Conservation (phyloP, 192 early-diverging fungal species). For the Chytriomyces sp. region DNA sequence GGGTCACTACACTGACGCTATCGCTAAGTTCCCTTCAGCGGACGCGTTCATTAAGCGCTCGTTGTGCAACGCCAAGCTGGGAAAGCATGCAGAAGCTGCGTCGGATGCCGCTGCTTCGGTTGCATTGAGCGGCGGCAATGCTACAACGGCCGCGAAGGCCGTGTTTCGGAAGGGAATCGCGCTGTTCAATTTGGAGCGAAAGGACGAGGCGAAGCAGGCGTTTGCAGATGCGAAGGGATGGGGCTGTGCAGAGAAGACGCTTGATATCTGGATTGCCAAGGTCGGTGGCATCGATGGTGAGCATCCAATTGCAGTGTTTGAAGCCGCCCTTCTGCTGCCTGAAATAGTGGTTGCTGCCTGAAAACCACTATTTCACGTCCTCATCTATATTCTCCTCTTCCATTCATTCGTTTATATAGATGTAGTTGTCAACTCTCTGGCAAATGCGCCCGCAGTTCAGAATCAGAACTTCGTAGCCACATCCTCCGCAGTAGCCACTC, state of each 20-base stretch:
- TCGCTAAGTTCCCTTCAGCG: constrained; percentile 61
- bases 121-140: background rate
- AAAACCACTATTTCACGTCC: no score
- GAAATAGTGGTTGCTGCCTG: no score
- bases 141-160: background rate
- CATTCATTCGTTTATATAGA: background rate
- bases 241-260: constrained; percentile 22
- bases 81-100: constrained; percentile 59
- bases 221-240: constrained; percentile 45
- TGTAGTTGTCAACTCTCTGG: background rate
- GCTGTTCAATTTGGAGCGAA: constrained; percentile 20
- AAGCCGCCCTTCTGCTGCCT: constrained; percentile 23
- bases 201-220: constrained; percentile 59
- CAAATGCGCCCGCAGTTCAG: no score
- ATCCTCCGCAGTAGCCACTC: constrained; percentile 1
- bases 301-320: background rate
- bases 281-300: constrained; percentile 26
- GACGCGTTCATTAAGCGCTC: constrained; percentile 70
- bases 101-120: constrained; percentile 69
- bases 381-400: background rate
- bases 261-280: constrained; percentile 27
- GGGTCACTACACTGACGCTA: constrained; percentile 67
- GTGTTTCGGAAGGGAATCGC: constrained; percentile 21
- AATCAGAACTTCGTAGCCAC: no score
- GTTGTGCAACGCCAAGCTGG: constrained; percentile 65